phyloP scores from a whole-genome alignment of 352 stramenopile species.

The Pythium grandisporangium region DNA sequence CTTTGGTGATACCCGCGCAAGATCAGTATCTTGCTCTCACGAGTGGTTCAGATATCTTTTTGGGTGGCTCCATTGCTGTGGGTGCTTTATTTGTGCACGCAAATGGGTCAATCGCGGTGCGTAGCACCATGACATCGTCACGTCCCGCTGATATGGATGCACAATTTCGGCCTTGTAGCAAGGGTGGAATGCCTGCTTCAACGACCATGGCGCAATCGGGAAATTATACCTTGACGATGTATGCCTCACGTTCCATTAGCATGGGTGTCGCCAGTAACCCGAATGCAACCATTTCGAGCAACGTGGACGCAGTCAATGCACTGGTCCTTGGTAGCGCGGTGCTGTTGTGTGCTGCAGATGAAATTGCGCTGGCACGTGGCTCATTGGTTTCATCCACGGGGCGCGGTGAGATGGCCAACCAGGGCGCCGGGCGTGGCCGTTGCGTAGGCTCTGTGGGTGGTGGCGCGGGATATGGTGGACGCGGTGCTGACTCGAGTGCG shows the following conservation, averaged over 20 bases:
- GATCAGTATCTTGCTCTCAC: conserved; percentile 22
- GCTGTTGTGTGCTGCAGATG: conserved; percentile 42
- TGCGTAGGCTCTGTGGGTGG: conserved; percentile 52
- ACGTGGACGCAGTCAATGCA: conserved; percentile 8
- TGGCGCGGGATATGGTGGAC: conserved; percentile 60
- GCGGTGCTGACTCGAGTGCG: conserved; percentile 55
- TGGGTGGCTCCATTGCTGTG: conserved; percentile 37
- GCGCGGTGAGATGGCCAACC: conserved; percentile 49
- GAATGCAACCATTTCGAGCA: background rate
- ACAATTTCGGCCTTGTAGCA: conserved; percentile 35
- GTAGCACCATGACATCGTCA: conserved; percentile 4
- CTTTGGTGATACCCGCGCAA: background rate
- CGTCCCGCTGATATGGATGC: conserved; percentile 18
- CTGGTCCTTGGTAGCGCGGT: conserved; percentile 42
- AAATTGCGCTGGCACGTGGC: conserved; percentile 26
- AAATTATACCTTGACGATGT: conserved; percentile 62
- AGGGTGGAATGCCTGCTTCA: conserved; percentile 17
- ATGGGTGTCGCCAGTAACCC: conserved; percentile 24
- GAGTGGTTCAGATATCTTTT: conserved; percentile 40
- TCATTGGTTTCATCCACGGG: conserved; percentile 50
- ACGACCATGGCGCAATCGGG: conserved; percentile 7
- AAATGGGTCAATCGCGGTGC: conserved; percentile 38
- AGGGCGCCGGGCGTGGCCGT: conserved; percentile 45
- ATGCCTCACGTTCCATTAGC: conserved; percentile 39
- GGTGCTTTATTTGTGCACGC: conserved; percentile 40